phyloP scores from a whole-genome alignment of 2,329 filamentous ascomycete species.

The Microdochium nivale region DNA sequence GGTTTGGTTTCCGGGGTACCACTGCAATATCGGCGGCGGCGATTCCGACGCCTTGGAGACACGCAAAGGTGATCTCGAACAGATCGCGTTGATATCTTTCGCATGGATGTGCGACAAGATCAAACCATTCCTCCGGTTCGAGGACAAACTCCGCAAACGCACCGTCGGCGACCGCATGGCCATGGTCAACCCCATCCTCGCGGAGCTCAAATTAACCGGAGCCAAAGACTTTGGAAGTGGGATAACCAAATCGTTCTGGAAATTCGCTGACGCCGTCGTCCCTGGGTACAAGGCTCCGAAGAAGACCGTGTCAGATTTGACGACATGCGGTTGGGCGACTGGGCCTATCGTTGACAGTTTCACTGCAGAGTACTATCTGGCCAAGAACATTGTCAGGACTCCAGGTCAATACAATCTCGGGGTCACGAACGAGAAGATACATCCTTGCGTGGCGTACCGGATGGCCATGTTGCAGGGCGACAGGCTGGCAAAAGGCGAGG shows the following conservation, averaged over 20 bases:
- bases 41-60: neutral
- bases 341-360: neutral
- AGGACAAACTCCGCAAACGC: neutral
- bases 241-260: neutral
- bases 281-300: neutral
- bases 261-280: neutral
- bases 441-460: neutral
- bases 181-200: neutral
- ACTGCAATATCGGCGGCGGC: neutral
- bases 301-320: neutral
- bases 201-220: neutral
- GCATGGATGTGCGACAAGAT: neutral
- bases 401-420: neutral
- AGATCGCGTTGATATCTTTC: neutral
- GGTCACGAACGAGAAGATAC: neutral
- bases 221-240: neutral
- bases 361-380: neutral
- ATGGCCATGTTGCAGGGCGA: neutral
- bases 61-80: neutral
- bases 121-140: neutral
- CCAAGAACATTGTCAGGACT: neutral
- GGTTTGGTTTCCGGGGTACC: constrained; percentile 42
- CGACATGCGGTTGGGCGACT: neutral
- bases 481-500: no score
- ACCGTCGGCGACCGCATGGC: neutral